These are phyloP conservation scores for Penstemon eatonii DNA, from an alignment of 257 asterid species.

Conservation along the genomic window DNA sequence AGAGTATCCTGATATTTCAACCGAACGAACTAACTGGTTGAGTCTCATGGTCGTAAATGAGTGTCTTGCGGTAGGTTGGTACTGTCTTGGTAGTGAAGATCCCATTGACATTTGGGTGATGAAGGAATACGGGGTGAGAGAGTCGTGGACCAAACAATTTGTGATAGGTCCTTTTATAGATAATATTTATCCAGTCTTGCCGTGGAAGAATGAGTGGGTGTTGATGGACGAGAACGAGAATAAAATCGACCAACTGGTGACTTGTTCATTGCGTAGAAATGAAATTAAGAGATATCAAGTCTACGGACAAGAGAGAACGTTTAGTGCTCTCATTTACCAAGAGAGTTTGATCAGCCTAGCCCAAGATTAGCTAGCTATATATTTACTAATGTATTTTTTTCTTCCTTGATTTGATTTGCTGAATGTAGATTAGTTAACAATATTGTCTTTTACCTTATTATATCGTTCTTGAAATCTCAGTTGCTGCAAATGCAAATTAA, in stretches of 20 bases:
- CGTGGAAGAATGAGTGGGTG: not conserved
- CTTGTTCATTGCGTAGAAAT: not conserved
- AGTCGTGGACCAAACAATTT: conserved; percentile 3
- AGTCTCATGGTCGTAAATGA: not conserved
- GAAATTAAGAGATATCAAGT: not conserved
- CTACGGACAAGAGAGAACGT: not conserved
- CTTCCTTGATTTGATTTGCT: too few species aligned
- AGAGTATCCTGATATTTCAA: not conserved
- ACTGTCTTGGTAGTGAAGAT: not conserved
- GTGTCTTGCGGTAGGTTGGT: conserved; percentile 10
- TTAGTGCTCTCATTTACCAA: not conserved
- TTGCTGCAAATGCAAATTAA: too few species aligned
- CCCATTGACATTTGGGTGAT: conserved; percentile 2
- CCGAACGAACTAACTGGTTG: not conserved
- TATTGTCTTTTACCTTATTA: too few species aligned
- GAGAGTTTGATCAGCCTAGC: conserved; percentile 3
- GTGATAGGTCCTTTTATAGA: not conserved
- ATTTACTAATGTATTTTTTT: too few species aligned
- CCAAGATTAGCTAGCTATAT: too few species aligned
- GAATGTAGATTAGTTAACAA: too few species aligned
- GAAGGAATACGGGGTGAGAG: not conserved
- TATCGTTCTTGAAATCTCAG: too few species aligned
- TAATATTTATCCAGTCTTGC: not conserved
- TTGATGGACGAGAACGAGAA: not conserved
- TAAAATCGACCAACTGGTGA: not conserved